phyloP scores from a whole-genome alignment of 2,329 filamentous ascomycete species.

The Colletotrichum siamense region DNA sequence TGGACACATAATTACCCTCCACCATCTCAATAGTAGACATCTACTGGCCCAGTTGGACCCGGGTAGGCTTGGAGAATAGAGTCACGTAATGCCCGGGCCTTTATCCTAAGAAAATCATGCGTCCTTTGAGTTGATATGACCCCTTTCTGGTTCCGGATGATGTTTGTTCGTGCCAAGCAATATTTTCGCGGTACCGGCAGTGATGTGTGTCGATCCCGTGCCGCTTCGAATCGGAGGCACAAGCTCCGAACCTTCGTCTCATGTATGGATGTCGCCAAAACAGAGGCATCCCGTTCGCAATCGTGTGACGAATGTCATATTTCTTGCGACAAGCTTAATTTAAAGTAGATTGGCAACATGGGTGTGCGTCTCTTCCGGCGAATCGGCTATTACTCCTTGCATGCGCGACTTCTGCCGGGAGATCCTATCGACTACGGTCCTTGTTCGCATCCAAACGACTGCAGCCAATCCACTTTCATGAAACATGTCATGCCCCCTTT shows the following conservation, averaged over 20 bases:
- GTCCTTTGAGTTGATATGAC: neutral
- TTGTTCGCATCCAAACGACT: neutral
- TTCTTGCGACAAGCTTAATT: constrained; percentile 6
- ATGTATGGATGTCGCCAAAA: neutral
- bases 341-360: neutral
- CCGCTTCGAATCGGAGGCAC: neutral
- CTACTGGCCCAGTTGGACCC: neutral
- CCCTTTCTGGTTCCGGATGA: neutral
- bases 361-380: neutral
- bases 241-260: neutral
- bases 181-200: neutral
- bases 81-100: neutral
- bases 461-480: neutral
- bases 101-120: neutral
- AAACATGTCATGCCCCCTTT: neutral
- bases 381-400: neutral
- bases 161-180: neutral
- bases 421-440: neutral
- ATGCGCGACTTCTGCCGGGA: neutral
- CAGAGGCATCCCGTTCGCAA: neutral
- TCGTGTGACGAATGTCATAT: neutral
- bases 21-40: neutral
- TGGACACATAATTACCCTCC: neutral
- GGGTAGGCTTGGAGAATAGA: neutral
- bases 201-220: neutral